phyloP scores from a whole-genome alignment of 352 stramenopile species.

The Phytophthora lateralis region DNA sequence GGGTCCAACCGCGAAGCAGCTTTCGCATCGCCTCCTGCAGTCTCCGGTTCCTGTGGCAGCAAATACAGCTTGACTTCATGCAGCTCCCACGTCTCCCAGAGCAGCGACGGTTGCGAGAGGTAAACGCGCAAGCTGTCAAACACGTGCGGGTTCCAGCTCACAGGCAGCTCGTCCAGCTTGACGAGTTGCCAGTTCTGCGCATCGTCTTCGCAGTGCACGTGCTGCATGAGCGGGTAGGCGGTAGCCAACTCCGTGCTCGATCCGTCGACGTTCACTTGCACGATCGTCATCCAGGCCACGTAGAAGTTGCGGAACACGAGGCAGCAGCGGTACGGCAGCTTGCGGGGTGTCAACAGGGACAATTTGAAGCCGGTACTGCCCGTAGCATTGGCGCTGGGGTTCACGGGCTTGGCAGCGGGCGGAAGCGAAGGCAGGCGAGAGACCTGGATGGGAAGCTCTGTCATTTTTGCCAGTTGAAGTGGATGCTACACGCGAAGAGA shows the following conservation, averaged over 20 bases:
- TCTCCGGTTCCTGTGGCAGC: conserved; percentile 11
- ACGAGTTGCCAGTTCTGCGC: conserved; percentile 74
- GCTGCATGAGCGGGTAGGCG: conserved; percentile 55
- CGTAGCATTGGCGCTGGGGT: conserved; percentile 26
- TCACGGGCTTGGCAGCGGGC: not conserved
- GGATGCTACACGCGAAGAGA: conserved; percentile 17
- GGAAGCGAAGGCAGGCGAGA: conserved; percentile 10
- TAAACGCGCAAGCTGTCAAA: conserved; percentile 61
- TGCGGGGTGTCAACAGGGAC: conserved; percentile 32
- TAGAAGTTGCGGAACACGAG: conserved; percentile 81
- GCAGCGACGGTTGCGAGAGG: conserved; percentile 57
- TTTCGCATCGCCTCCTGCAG: not conserved
- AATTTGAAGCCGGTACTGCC: conserved; percentile 50
- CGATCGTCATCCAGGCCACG: conserved; percentile 54
- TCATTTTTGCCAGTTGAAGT: conserved; percentile 7
- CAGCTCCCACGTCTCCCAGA: conserved; percentile 68
- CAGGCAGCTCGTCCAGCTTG: conserved; percentile 51
- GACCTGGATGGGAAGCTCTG: conserved; percentile 35
- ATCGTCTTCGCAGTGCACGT: conserved; percentile 69
- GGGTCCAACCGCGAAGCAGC: conserved; percentile 1
- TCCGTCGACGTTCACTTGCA: conserved; percentile 53
- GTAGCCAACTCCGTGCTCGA: conserved; percentile 46
- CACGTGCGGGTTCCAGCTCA: conserved; percentile 35
- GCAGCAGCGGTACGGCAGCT: conserved; percentile 23
- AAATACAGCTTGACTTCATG: conserved; percentile 54